Evolutionary conservation across 1,284 basidiomycete species (phyloP).

Genomic region (Phellopilus nigrolimitatus): DNA sequence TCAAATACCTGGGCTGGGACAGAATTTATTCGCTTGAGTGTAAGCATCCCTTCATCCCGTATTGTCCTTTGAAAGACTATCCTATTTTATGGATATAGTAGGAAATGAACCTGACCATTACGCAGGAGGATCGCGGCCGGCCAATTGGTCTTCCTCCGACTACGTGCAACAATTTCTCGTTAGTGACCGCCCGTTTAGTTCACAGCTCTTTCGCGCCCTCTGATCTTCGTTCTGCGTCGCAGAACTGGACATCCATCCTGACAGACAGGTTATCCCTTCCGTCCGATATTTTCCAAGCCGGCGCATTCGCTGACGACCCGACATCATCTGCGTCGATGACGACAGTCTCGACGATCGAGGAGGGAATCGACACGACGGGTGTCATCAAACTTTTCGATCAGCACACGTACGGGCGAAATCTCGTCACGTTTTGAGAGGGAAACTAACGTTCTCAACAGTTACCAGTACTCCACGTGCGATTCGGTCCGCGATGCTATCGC

Average conservation of each 20-base stretch:
- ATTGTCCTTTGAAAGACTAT: neutral
- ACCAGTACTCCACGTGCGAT: slow-evolving; percentile 37
- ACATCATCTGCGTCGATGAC: slow-evolving; percentile 30
- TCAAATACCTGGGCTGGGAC: slow-evolving; percentile 30
- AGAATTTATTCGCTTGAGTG: slow-evolving; percentile 31
- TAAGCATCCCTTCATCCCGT: slow-evolving; percentile 21
- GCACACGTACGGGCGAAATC: slow-evolving; percentile 31
- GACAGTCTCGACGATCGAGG: slow-evolving; percentile 29
- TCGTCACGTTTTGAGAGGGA: neutral
- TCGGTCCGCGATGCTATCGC: slow-evolving; percentile 32
- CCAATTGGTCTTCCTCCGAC: slow-evolving; percentile 29
- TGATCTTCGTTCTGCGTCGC: neutral
- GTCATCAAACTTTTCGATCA: slow-evolving; percentile 32
- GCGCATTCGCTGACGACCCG: slow-evolving; percentile 31
- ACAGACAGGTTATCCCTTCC: slow-evolving; percentile 28
- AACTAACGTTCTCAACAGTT: slow-evolving; percentile 23
- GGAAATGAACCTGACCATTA: slow-evolving; percentile 37
- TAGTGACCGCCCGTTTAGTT: slow-evolving; percentile 12
- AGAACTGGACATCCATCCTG: slow-evolving; percentile 32
- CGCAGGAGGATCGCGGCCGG: slow-evolving; percentile 26
- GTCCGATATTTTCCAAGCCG: slow-evolving; percentile 30
- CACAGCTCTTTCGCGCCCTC: neutral
- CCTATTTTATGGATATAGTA: slow-evolving; percentile 24
- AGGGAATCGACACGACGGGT: slow-evolving; percentile 29
- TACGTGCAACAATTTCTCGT: slow-evolving; percentile 32